Base-by-base conservation (phyloP, 1,139 yeast species). In the Geotrichum citri-aurantii region DNA sequence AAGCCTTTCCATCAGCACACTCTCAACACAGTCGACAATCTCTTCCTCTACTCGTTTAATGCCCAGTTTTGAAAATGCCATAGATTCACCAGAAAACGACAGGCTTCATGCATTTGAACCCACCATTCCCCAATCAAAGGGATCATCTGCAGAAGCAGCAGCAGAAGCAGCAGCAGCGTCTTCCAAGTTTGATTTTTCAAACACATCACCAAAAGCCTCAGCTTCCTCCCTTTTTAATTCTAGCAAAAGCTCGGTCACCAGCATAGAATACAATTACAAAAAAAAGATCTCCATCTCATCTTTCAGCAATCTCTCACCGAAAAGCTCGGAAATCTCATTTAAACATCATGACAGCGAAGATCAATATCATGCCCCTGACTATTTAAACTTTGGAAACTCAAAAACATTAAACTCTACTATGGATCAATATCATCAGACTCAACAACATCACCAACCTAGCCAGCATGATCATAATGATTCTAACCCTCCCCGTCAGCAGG, bases 51-150 rank as follows among this genome's bases (percentile, higher is more conserved):
- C 40, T 31, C 14, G n/a, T 31, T 31, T 11, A 14, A 11, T 31
- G 10, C 11, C 11, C 4, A 14, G 14, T 31, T 31, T 14, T 31
- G 12, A 3, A 14, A 31, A 31, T 31, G 3, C 10, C 3, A 10
- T 14, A 14, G 11, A 14, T 14, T 12, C 5, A 31, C 12, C 14
- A 31, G 40, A 31, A 31, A 31, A 8, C 11, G 17, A 47, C 50
- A 21, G 17, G 26, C 31, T 50, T 29, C 17, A 51, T 51, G 54
- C 54, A 51, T 10, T n/a, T 24, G 37, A 51, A 23, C 54, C 54
- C 54, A 51, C 54, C 33, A 50, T 21, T 23, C 31, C 33, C 23
- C 27, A 12, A 33, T 44, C 17, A 33, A 50, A 50, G 21, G 46
- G 40, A 21, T 33, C 33, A 11, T 31, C 40, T 31, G 40, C 40